Conservation (phyloP, 805 yeast species). For the Myxozyma mucilagina region DNA sequence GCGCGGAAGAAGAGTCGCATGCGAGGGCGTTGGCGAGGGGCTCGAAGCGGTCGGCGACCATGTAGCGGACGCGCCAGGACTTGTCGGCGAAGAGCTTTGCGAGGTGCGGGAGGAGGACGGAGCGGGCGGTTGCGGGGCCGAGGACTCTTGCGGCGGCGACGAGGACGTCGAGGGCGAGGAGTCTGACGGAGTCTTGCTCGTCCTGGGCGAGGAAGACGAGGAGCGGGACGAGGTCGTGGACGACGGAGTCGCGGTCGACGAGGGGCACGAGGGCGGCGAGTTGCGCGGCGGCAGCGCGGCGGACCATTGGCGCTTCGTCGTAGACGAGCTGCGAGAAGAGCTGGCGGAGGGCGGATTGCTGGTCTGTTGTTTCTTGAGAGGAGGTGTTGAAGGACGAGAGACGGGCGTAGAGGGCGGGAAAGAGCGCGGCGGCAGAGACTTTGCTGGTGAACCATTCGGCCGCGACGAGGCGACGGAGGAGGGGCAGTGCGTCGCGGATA, state of each 20-base stretch:
- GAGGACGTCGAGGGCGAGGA: slow-evolving; percentile 82
- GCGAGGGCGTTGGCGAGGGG: slow-evolving; percentile 63
- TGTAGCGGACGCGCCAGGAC: slow-evolving; percentile 97
- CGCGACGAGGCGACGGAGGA: slow-evolving; percentile 73
- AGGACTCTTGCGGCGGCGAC: slow-evolving; percentile 63
- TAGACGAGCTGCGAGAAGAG: slow-evolving; percentile 68
- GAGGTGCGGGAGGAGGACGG: slow-evolving; percentile 47
- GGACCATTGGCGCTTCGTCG: slow-evolving; percentile 97
- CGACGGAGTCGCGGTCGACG: slow-evolving; percentile 26
- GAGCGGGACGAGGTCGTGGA: slow-evolving; percentile 31
- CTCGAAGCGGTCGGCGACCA: slow-evolving; percentile 94
- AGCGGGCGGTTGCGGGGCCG: slow-evolving; percentile 30
- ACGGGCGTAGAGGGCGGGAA: slow-evolving; percentile 67
- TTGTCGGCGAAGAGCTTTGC: slow-evolving; percentile 77
- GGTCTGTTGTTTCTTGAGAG: too few relatives aligned
- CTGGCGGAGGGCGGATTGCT: slow-evolving; percentile 62
- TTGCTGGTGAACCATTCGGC: slow-evolving; percentile 95
- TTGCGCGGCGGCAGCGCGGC: slow-evolving; percentile 87
- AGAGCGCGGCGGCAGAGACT: slow-evolving; percentile 89
- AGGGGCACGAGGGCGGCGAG: slow-evolving; percentile 40
- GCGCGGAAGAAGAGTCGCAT: slow-evolving; percentile 48
- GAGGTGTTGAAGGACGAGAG: too few relatives aligned
- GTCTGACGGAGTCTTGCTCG: slow-evolving; percentile 92
- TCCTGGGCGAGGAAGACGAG: slow-evolving; percentile 54
- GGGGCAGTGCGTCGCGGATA: slow-evolving; percentile 72